Conservation (phyloP, 2,329 filamentous ascomycete species). For the Geoglossum cookeanum region DNA sequence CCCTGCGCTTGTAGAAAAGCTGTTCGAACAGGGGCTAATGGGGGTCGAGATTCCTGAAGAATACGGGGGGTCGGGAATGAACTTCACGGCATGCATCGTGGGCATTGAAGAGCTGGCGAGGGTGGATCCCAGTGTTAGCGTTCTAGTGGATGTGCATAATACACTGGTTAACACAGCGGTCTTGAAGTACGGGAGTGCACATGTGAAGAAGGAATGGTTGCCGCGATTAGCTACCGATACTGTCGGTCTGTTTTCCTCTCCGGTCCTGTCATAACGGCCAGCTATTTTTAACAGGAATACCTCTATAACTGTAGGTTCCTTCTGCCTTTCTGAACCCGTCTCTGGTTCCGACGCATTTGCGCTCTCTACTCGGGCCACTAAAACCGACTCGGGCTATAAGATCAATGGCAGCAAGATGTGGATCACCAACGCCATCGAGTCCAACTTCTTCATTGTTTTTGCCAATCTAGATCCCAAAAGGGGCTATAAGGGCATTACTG, state of each 20-base stretch:
- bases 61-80: constrained; percentile 93
- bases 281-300: neutral
- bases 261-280: neutral
- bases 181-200: constrained; percentile 61
- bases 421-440: constrained; percentile 96
- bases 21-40: constrained; percentile 97
- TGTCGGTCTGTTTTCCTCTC: constrained; percentile 31
- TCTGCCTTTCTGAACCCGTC: constrained; percentile 81
- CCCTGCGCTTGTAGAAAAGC: constrained; percentile 64
- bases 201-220: constrained; percentile 68
- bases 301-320: constrained; percentile 35
- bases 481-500: constrained; percentile 92
- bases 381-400: constrained; percentile 66
- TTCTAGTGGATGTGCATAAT: constrained; percentile 94
- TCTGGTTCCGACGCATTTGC: constrained; percentile 95
- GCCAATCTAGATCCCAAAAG: constrained; percentile 83
- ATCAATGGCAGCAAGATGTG: constrained; percentile 96
- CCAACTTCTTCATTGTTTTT: constrained; percentile 92
- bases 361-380: constrained; percentile 71
- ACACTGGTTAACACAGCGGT: constrained; percentile 91
- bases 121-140: constrained; percentile 85
- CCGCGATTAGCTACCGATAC: constrained; percentile 80
- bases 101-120: constrained; percentile 92
- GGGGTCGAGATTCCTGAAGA: constrained; percentile 94
- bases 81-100: constrained; percentile 90